Conservation (phyloP, 768 basidiomycete species). For the Termitomyces sp. region DNA sequence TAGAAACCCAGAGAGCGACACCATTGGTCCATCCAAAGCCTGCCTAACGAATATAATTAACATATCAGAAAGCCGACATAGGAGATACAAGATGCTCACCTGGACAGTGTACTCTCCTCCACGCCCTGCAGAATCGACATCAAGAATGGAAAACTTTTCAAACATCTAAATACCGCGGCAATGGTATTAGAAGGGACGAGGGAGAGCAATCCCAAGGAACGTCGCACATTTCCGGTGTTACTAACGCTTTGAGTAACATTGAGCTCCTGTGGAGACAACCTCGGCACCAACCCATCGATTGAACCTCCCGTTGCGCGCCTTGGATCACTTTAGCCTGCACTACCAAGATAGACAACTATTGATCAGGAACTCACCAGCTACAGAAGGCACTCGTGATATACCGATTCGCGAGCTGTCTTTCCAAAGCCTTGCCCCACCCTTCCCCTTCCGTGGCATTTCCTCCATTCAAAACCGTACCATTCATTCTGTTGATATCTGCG, state of each 20-base stretch:
- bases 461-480: constrained; percentile 58
- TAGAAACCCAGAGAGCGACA: constrained; percentile 69
- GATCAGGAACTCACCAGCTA: constrained; percentile 60
- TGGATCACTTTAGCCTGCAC: background rate
- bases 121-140: constrained; percentile 72
- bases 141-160: constrained; percentile 78
- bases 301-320: constrained; percentile 89
- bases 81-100: constrained; percentile 22
- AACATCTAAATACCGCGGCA: constrained; percentile 55
- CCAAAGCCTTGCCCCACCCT: constrained; percentile 59
- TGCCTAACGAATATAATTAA: constrained; percentile 29
- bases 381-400: constrained; percentile 81
- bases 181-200: constrained; percentile 1
- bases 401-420: constrained; percentile 76
- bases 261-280: constrained; percentile 63
- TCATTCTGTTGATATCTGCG: constrained; percentile 56
- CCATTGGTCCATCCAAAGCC: constrained; percentile 93
- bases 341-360: background rate
- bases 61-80: background rate
- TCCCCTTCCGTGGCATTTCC: constrained; percentile 55
- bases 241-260: constrained; percentile 59
- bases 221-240: constrained; percentile 70
- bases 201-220: background rate
- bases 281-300: constrained; percentile 62
- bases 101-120: constrained; percentile 91